Conservation (phyloP, 2,329 filamentous ascomycete genomes). For the Colletotrichum neosansevieriae region DNA sequence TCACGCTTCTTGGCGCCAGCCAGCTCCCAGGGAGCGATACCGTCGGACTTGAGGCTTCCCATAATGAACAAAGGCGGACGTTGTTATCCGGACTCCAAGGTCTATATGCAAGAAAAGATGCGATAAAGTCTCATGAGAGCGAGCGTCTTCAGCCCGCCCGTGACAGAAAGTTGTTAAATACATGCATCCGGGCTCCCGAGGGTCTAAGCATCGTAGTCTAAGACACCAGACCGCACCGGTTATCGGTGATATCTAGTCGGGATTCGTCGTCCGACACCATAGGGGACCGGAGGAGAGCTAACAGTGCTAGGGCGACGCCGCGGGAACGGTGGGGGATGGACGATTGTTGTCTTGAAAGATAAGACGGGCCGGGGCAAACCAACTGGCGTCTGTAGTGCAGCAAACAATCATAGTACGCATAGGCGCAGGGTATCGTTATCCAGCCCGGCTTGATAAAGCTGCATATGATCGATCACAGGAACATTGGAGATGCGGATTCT, state of each 20-base stretch:
- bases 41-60: conserved; percentile 33
- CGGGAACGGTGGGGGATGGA: conserved; percentile 27
- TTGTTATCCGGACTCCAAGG: neutral
- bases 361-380: conserved; percentile 31
- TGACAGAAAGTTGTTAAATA: conserved; percentile 30
- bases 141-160: neutral
- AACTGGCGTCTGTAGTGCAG: neutral
- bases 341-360: conserved; percentile 9
- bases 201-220: conserved; percentile 15
- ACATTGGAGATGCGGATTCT: conserved; percentile 1
- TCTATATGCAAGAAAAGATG: neutral
- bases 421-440: conserved; percentile 14
- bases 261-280: conserved; percentile 6
- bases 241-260: conserved; percentile 17
- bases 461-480: conserved; percentile 17
- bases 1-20: conserved; percentile 58
- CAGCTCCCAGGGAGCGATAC: conserved; percentile 52
- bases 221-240: conserved; percentile 8
- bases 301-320: conserved; percentile 32
- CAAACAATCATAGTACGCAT: neutral
- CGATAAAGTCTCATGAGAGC: neutral
- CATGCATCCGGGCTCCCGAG: neutral
- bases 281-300: neutral
- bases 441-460: conserved; percentile 13
- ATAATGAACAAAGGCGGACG: neutral